Percentiles rank a stretch among this genome's conserved stretches.
Conservation (phyloP, 2,329 filamentous ascomycete species). For the Sporothrix mexicana region DNA sequence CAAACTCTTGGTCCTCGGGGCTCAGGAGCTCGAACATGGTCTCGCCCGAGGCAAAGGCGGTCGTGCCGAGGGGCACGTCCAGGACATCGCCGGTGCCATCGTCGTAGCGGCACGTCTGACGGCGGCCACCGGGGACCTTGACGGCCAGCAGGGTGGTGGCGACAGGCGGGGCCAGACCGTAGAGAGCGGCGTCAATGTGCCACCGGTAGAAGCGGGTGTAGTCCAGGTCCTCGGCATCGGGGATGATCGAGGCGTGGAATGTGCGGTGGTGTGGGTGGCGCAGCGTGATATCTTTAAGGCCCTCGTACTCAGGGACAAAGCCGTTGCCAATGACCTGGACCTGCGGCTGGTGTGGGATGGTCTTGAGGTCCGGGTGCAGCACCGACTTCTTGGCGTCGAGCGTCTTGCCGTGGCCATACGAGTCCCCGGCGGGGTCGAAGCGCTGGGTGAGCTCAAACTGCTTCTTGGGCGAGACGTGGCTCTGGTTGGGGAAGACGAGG, state of each 20-base stretch:
- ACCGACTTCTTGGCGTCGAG: constrained; percentile 67
- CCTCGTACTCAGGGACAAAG: constrained; percentile 71
- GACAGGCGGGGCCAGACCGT: constrained; percentile 74
- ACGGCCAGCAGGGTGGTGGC: constrained; percentile 77
- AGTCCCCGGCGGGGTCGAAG: constrained; percentile 69
- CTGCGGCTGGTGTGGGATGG: constrained; percentile 78
- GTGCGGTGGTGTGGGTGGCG: constrained; percentile 78
- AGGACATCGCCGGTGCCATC: constrained; percentile 71
- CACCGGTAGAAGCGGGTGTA: constrained; percentile 72
- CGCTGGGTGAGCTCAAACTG: constrained; percentile 76
- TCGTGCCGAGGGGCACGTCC: constrained; percentile 75
- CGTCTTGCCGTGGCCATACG: constrained; percentile 78
- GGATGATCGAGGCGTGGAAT: constrained; percentile 71
- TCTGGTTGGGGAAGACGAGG: constrained; percentile 72
- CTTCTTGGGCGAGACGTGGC: constrained; percentile 67
- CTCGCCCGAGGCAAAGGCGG: constrained; percentile 75
- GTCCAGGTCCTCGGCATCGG: constrained; percentile 56
- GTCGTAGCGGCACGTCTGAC: constrained; percentile 69
- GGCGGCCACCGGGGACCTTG: constrained; percentile 66
- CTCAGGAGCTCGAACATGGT: constrained; percentile 72
- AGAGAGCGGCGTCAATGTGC: constrained; percentile 81
- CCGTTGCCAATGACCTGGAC: constrained; percentile 83
- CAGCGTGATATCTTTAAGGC: constrained; percentile 69
- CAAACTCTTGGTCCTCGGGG: constrained; percentile 70
- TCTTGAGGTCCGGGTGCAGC: constrained; percentile 80